A percentile compares a stretch with the other conserved stretches of the same genome.
Evolutionary conservation across 2,329 filamentous ascomycete genomes (phyloP).

Genomic region (Penicillium digitatum): DNA sequence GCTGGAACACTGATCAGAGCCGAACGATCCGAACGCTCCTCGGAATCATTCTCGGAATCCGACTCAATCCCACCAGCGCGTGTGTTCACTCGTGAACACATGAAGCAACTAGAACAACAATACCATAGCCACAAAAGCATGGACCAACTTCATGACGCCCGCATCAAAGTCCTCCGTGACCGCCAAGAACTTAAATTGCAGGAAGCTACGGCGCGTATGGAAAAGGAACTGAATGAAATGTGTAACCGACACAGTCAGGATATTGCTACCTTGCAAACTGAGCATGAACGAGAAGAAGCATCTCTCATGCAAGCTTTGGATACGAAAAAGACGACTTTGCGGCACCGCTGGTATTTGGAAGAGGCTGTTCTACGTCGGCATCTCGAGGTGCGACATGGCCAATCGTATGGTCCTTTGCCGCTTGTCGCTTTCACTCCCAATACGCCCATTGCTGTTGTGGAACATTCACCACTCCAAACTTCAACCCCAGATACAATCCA

Average conservation of each 20-base stretch:
- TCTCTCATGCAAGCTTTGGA: conserved; percentile 32
- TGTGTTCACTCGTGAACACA: conserved; percentile 41
- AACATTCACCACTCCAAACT: conserved; percentile 8
- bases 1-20: background rate
- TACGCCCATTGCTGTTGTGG: conserved; percentile 30
- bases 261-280: conserved; percentile 33
- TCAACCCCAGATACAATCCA: conserved; percentile 5
- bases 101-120: conserved; percentile 44
- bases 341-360: conserved; percentile 42
- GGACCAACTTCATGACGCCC: conserved; percentile 43
- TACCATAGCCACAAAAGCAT: conserved; percentile 44
- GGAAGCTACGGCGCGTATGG: conserved; percentile 39
- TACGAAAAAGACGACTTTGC: conserved; percentile 33
- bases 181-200: conserved; percentile 43
- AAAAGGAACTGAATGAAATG: conserved; percentile 36
- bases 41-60: conserved; percentile 20
- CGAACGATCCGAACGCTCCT: conserved; percentile 17
- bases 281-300: conserved; percentile 35
- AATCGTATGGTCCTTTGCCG: conserved; percentile 39
- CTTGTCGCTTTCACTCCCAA: conserved; percentile 34
- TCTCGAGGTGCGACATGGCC: conserved; percentile 36
- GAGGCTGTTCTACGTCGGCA: conserved; percentile 41
- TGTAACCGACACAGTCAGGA: conserved; percentile 32
- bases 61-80: conserved; percentile 28
- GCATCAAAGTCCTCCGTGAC: conserved; percentile 47